A percentile compares a stretch with the other conserved stretches of the same genome.
These are phyloP conservation scores for Agaricus sinodeliciosus DNA, from an alignment of 768 basidiomycete genomes.

Conservation along the genomic window DNA sequence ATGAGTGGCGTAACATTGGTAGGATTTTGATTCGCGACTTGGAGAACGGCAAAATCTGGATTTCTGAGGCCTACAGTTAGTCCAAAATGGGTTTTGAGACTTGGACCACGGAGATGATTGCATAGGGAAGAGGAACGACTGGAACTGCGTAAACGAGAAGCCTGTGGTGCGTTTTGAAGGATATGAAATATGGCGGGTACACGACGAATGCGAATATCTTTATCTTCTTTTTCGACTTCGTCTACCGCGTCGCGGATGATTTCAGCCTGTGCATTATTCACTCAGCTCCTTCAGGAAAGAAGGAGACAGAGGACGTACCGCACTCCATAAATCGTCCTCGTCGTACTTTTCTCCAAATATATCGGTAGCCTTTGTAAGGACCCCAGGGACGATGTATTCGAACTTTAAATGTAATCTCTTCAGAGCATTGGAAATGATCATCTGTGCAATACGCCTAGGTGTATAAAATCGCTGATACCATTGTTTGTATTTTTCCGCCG, in stretches of 20 bases:
- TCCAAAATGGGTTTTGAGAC: not conserved
- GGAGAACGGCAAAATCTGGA: slow-evolving; percentile 51
- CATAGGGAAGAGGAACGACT: not conserved
- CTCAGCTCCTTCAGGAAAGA: not conserved
- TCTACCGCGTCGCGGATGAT: slow-evolving; percentile 25
- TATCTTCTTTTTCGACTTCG: slow-evolving; percentile 8
- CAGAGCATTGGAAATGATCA: slow-evolving; percentile 31
- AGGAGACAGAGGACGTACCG: slow-evolving; percentile 15
- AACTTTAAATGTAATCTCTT: slow-evolving; percentile 24
- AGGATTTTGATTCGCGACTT: slow-evolving; percentile 41
- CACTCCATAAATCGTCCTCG: slow-evolving; percentile 25
- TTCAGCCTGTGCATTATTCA: slow-evolving; percentile 16
- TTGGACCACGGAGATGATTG: slow-evolving; percentile 12
- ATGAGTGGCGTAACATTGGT: slow-evolving; percentile 65
- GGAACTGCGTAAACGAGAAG: not conserved
- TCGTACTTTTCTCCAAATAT: slow-evolving; percentile 27
- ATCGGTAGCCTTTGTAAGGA: slow-evolving; percentile 26
- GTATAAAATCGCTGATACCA: slow-evolving; percentile 43
- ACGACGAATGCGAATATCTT: not conserved
- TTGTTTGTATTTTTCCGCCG: slow-evolving; percentile 37
- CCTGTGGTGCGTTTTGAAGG: not conserved
- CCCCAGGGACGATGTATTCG: slow-evolving; percentile 27
- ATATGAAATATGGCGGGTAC: slow-evolving; percentile 3
- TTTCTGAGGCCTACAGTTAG: slow-evolving; percentile 28
- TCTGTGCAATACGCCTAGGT: slow-evolving; percentile 44